Conservation (phyloP, 192 early-diverging fungal genomes). For the Fimicolochytrium jonesii region DNA sequence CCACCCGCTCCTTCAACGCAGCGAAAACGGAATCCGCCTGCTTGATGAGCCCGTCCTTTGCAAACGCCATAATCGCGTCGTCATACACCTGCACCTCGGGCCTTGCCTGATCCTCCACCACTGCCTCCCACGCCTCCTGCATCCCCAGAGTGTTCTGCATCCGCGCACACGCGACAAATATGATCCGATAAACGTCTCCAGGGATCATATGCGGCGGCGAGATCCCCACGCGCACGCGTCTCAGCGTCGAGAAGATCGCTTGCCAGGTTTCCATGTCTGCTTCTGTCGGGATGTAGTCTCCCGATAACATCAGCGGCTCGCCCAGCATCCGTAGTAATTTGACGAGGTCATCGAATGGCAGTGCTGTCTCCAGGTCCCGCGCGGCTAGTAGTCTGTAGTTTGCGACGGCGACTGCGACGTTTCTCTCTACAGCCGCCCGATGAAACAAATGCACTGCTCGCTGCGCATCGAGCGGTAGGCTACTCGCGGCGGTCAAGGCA, state of each 20-base stretch:
- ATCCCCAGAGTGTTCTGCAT: constrained; percentile 2
- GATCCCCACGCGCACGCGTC: background rate
- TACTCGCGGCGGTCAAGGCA: background rate
- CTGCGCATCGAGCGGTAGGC: constrained; percentile 18
- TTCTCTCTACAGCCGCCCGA: constrained; percentile 2
- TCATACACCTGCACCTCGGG: constrained; percentile 9
- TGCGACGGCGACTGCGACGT: background rate
- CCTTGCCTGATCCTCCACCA: background rate
- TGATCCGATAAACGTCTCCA: background rate
- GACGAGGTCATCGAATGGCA: background rate
- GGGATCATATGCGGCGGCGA: background rate
- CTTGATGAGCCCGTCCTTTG: background rate
- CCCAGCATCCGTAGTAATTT: background rate
- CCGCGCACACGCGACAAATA: constrained; percentile 1
- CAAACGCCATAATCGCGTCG: background rate
- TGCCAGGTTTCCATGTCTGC: background rate
- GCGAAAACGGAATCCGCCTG: constrained; percentile 5
- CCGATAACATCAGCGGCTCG: background rate
- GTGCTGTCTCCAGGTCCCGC: background rate
- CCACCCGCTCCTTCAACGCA: background rate
- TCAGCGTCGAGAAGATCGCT: background rate
- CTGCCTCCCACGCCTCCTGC: constrained; percentile 1
- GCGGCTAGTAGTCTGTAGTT: constrained; percentile 5
- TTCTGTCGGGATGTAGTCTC: background rate
- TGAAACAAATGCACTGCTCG: constrained; percentile 10